Percentiles rank a stretch among this genome's conserved stretches.
phyloP scores from a whole-genome alignment of 257 asterid species.

The Solanum virginianum region DNA sequence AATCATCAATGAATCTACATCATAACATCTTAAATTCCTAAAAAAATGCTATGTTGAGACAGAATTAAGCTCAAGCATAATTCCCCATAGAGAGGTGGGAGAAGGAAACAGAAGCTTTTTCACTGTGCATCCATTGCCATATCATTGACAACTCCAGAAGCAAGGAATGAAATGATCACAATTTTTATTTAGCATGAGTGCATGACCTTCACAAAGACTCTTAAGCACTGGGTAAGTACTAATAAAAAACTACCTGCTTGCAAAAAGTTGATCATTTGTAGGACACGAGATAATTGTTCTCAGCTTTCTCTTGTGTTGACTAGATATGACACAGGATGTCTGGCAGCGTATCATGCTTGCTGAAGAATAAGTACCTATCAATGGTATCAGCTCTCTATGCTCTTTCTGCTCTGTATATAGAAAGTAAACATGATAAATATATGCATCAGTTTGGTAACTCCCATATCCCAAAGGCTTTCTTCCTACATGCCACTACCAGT shows the following conservation, averaged over 20 bases:
- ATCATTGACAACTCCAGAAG: not conserved
- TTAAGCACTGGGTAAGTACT: not conserved
- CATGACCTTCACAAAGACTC: not conserved
- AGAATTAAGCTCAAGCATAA: not conserved
- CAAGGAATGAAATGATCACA: not conserved
- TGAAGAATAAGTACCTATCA: slow-evolving; percentile 14
- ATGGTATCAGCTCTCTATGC: slow-evolving; percentile 24
- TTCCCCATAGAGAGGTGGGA: not conserved
- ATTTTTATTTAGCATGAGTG: not conserved
- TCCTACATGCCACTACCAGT: not conserved
- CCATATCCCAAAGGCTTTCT: not conserved
- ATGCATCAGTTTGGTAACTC: not conserved
- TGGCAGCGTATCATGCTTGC: slow-evolving; percentile 23
- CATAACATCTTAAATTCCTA: not conserved
- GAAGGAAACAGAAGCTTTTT: not conserved
- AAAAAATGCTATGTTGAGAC: not conserved
- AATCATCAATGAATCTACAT: not conserved
- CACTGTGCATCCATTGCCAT: not conserved
- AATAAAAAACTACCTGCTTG: slow-evolving; percentile 17
- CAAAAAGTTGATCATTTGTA: slow-evolving; percentile 37
- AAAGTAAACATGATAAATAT: not conserved
- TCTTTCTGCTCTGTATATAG: slow-evolving; percentile 26
- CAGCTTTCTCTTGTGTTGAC: slow-evolving; percentile 48
- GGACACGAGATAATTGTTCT: slow-evolving; percentile 38
- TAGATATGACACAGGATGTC: slow-evolving; percentile 15